These are phyloP conservation scores for Podospora pseudocomata DNA, from an alignment of 495 filamentous ascomycete genomes.

Conservation along the genomic window DNA sequence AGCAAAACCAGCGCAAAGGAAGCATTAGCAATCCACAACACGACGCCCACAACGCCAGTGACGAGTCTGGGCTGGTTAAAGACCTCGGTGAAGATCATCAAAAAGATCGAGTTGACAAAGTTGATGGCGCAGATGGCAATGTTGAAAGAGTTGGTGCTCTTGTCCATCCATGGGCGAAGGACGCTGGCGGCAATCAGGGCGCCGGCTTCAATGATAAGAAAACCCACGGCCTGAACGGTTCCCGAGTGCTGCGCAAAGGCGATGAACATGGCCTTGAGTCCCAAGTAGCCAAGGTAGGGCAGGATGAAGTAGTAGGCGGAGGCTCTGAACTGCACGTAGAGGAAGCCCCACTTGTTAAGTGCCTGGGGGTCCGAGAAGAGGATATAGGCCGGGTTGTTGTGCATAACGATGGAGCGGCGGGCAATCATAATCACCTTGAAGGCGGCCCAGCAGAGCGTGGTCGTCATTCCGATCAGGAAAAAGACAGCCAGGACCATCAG, in stretches of 20 bases:
- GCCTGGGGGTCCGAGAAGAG: slow-evolving; percentile 91
- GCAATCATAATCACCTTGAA: slow-evolving; percentile 88
- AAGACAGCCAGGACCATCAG: slow-evolving; percentile 86
- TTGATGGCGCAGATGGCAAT: slow-evolving; percentile 88
- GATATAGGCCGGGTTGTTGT: slow-evolving; percentile 97
- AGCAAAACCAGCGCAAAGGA: slow-evolving; percentile 80
- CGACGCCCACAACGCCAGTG: slow-evolving; percentile 89
- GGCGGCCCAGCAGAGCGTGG: slow-evolving; percentile 80
- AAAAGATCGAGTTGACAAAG: slow-evolving; percentile 84
- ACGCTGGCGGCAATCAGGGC: slow-evolving; percentile 77
- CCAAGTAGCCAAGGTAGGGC: slow-evolving; percentile 70
- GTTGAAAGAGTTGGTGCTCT: slow-evolving; percentile 97
- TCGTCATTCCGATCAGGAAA: slow-evolving; percentile 81
- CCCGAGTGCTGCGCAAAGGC: slow-evolving; percentile 72
- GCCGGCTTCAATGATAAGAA: slow-evolving; percentile 80
- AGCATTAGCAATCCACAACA: slow-evolving; percentile 91
- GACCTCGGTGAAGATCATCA: slow-evolving; percentile 77
- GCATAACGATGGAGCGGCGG: slow-evolving; percentile 82
- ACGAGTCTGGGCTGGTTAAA: slow-evolving; percentile 88
- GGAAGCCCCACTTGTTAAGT: slow-evolving; percentile 97
- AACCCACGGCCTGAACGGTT: slow-evolving; percentile 74
- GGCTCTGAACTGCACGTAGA: slow-evolving; percentile 96
- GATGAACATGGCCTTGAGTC: slow-evolving; percentile 89
- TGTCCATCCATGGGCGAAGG: slow-evolving; percentile 97
- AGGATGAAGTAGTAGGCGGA: slow-evolving; percentile 97